These are phyloP conservation scores for Coemansia sp. DNA, from an alignment of 192 early-diverging fungal genomes.

Conservation along the genomic window DNA sequence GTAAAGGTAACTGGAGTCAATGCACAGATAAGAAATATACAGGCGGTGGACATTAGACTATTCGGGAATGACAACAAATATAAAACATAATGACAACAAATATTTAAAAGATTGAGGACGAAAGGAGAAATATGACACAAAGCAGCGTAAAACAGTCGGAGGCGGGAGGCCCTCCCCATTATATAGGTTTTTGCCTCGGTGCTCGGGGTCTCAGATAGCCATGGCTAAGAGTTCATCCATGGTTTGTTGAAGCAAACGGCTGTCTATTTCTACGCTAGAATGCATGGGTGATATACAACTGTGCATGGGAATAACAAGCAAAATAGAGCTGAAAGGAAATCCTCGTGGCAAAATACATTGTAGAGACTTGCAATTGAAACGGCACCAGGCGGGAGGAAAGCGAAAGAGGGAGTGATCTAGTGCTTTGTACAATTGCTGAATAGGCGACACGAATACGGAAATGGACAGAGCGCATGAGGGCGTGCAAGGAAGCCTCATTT, in stretches of 20 bases:
- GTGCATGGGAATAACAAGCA: neutral
- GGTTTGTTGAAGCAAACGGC: neutral
- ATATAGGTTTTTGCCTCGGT: neutral
- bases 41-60: neutral
- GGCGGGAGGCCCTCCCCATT: neutral
- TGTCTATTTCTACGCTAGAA: slow-evolving; percentile 12
- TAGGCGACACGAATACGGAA: neutral
- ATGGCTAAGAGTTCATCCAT: neutral
- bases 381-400: neutral
- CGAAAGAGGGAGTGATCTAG: neutral
- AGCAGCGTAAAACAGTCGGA: neutral
- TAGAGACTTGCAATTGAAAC: slow-evolving; percentile 7
- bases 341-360: slow-evolving; percentile 9
- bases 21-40: neutral
- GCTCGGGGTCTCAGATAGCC: neutral
- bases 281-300: neutral
- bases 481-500: neutral
- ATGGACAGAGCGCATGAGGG: neutral
- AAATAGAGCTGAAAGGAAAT: neutral
- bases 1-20: neutral
- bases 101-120: neutral
- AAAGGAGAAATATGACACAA: slow-evolving; percentile 3
- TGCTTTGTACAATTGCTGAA: slow-evolving; percentile 10
- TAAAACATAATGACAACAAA: neutral
- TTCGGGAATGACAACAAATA: neutral